phyloP scores from a whole-genome alignment of 108 stramenopile species.

The Cyclotella distinguenda region DNA sequence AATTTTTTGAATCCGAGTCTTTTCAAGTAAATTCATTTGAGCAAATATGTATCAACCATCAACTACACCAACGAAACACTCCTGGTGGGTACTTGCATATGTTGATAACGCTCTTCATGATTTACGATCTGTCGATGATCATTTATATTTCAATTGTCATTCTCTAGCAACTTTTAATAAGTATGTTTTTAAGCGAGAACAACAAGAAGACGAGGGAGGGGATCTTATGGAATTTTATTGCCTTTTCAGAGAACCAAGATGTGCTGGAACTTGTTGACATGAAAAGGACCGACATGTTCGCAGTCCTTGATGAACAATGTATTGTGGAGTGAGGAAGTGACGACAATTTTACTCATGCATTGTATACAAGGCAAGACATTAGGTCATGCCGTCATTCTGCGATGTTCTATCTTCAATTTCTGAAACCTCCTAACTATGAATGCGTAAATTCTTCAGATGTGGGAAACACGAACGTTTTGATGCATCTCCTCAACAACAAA shows the following conservation, averaged over 20 bases:
- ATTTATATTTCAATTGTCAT: background rate
- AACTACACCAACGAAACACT: conserved; percentile 94
- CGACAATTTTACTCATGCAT: conserved; percentile 74
- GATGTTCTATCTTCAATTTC: no score
- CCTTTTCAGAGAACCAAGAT: conserved; percentile 56
- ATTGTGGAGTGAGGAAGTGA: conserved; percentile 90
- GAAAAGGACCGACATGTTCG: conserved; percentile 85
- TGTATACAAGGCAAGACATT: no score
- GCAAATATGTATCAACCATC: conserved; percentile 93
- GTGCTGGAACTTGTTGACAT: conserved; percentile 89
- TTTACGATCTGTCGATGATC: background rate
- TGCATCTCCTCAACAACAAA: conserved; percentile 54
- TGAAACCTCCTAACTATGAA: no score
- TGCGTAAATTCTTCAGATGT: no score
- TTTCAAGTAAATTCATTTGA: conserved; percentile 88
- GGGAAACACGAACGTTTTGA: conserved; percentile 60
- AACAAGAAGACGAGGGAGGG: conserved; percentile 93
- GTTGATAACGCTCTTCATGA: background rate
- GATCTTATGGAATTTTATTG: conserved; percentile 84
- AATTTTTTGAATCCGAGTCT: conserved; percentile 98
- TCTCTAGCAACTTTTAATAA: conserved; percentile 84
- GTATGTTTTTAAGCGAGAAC: conserved; percentile 89
- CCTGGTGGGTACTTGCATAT: background rate
- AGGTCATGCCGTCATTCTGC: no score
- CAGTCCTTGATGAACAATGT: conserved; percentile 96